A percentile compares a stretch with the other conserved stretches of the same genome.
phyloP scores from a whole-genome alignment of 331 rosid genomes.

The Malus hybrid region DNA sequence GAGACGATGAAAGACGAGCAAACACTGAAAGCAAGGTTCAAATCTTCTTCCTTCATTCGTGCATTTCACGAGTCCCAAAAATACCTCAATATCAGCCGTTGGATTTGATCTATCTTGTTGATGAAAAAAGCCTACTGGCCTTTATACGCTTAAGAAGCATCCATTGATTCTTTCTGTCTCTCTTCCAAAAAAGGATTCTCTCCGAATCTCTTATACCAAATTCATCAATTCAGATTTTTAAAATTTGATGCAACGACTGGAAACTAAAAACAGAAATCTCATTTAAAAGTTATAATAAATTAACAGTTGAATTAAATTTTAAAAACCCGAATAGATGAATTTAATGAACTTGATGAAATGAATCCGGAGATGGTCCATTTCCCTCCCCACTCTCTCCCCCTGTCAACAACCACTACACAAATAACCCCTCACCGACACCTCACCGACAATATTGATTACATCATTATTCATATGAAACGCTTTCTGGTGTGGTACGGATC shows the following conservation, averaged over 20 bases:
- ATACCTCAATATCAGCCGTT: slow-evolving; percentile 2
- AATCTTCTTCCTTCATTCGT: not conserved
- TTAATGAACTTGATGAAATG: no score
- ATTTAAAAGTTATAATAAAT: no score
- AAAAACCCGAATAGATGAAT: no score
- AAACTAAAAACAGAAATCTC: no score
- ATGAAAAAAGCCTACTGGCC: not conserved
- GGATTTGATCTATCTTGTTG: slow-evolving; percentile 1
- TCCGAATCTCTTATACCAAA: no score
- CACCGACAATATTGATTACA: slow-evolving; percentile 9
- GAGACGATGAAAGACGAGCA: slow-evolving; percentile 6
- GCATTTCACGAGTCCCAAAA: not conserved
- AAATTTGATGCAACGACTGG: no score
- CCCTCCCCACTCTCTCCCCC: no score
- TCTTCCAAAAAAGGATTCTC: not conserved
- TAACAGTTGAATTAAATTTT: no score
- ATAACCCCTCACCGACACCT: slow-evolving; percentile 11
- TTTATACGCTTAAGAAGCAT: slow-evolving; percentile 5
- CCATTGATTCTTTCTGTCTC: not conserved
- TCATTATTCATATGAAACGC: not conserved
- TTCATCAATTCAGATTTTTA: no score
- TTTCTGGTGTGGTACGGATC: not conserved
- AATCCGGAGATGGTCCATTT: no score
- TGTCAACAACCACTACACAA: not conserved
- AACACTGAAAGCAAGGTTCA: not conserved